A percentile compares a stretch with the other conserved stretches of the same genome.
phyloP scores from a whole-genome alignment of 148 eudicot genomes.

The Hydrangea macrophylla region DNA sequence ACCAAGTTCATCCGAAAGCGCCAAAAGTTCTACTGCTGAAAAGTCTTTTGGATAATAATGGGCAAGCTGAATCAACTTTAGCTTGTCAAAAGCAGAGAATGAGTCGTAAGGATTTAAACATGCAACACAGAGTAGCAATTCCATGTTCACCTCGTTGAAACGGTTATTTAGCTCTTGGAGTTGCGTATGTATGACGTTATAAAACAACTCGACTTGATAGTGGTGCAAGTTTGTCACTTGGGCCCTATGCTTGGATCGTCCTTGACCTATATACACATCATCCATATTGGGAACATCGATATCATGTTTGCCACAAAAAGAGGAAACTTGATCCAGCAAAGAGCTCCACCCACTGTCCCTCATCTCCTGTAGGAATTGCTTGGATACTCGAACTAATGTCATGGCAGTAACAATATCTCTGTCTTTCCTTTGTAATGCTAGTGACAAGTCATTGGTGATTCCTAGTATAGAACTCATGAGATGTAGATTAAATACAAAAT shows the following conservation, averaged over 20 bases:
- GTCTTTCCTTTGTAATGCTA: background rate
- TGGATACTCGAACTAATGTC: background rate
- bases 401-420: background rate
- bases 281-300: background rate
- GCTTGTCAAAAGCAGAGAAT: background rate
- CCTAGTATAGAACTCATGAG: background rate
- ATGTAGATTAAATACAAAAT: background rate
- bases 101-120: background rate
- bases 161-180: background rate
- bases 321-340: background rate
- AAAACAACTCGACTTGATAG: background rate
- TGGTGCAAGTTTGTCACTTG: background rate
- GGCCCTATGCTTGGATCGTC: background rate
- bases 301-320: background rate
- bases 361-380: background rate
- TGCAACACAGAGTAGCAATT: background rate
- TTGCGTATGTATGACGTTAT: background rate
- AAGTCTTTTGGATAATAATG: background rate
- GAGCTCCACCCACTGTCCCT: background rate
- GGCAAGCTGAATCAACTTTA: background rate
- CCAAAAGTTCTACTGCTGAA: background rate
- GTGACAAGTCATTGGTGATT: slow-evolving; percentile 1
- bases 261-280: background rate
- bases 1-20: background rate
- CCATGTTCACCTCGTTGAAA: background rate